phyloP scores from a whole-genome alignment of 2,329 filamentous ascomycete genomes.

The Xylaria sp. region DNA sequence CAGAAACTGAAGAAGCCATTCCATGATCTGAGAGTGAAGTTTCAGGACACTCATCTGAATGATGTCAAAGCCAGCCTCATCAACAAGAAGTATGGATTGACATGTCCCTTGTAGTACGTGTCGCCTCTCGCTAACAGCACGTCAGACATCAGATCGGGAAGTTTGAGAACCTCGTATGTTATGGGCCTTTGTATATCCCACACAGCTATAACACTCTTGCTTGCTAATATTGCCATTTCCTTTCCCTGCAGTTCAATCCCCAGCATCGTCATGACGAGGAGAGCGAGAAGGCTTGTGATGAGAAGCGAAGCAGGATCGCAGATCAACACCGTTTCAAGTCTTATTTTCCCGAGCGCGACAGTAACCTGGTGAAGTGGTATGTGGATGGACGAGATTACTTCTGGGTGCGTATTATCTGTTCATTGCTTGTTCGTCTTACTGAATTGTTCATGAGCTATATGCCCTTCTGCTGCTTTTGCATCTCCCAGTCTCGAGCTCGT shows the following conservation, averaged over 20 bases:
- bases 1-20: conserved; percentile 48
- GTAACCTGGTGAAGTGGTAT: conserved; percentile 93
- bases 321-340: conserved; percentile 80
- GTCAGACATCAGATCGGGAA: conserved; percentile 55
- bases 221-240: conserved; percentile 12
- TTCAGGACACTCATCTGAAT: conserved; percentile 49
- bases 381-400: conserved; percentile 94
- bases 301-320: conserved; percentile 66
- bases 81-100: conserved; percentile 49
- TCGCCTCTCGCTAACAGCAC: background rate
- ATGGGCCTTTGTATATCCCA: background rate
- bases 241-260: conserved; percentile 58
- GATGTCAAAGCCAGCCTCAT: conserved; percentile 53
- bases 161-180: conserved; percentile 53
- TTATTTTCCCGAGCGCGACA: conserved; percentile 80
- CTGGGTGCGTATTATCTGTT: conserved; percentile 47
- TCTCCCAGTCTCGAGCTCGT: background rate
- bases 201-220: background rate
- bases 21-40: conserved; percentile 46
- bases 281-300: conserved; percentile 79
- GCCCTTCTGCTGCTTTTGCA: no score
- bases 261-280: conserved; percentile 92
- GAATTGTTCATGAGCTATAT: no score
- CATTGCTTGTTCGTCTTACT: no score
- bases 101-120: background rate